Evolutionary conservation across 2,329 filamentous ascomycete species (phyloP).

Genomic region (Hypocrella siamensis): DNA sequence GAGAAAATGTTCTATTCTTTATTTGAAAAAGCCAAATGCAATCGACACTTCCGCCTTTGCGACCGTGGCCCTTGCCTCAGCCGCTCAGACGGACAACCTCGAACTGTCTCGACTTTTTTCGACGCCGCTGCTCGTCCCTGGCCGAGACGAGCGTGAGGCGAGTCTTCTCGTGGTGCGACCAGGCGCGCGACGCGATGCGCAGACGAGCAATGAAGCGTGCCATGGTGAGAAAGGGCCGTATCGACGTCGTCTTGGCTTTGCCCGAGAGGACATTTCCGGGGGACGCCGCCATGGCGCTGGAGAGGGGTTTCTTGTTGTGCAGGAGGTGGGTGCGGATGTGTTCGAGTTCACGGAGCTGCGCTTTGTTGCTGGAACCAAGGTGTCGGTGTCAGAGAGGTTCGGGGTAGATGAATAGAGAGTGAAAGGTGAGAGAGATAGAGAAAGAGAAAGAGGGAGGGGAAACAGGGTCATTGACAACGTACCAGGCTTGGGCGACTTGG

Average conservation of each 20-base stretch:
- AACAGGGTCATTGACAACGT: no score
- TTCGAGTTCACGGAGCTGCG: constrained; percentile 72
- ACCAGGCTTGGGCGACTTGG: constrained; percentile 81
- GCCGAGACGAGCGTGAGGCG: constrained; percentile 31
- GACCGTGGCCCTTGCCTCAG: neutral
- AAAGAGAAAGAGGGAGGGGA: constrained; percentile 1
- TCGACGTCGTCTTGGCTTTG: constrained; percentile 11
- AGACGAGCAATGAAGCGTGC: constrained; percentile 37
- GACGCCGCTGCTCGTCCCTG: constrained; percentile 28
- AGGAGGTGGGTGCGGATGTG: constrained; percentile 47
- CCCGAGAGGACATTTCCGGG: constrained; percentile 3
- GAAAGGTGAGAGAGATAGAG: constrained; percentile 1
- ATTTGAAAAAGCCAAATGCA: no score
- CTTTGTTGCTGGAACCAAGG: constrained; percentile 64
- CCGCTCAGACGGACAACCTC: constrained; percentile 18
- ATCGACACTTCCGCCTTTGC: no score
- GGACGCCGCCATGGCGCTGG: constrained; percentile 10
- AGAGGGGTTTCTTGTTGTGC: constrained; percentile 20
- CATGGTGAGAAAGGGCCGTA: constrained; percentile 29
- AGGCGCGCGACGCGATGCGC: constrained; percentile 29
- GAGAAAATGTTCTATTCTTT: no score
- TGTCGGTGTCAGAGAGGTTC: no score
- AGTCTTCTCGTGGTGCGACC: constrained; percentile 35
- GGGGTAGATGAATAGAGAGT: constrained; percentile 3
- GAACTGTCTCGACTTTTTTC: constrained; percentile 24